Evolutionary conservation across 352 stramenopile species (phyloP).

Genomic region (Phytophthora rubi): DNA sequence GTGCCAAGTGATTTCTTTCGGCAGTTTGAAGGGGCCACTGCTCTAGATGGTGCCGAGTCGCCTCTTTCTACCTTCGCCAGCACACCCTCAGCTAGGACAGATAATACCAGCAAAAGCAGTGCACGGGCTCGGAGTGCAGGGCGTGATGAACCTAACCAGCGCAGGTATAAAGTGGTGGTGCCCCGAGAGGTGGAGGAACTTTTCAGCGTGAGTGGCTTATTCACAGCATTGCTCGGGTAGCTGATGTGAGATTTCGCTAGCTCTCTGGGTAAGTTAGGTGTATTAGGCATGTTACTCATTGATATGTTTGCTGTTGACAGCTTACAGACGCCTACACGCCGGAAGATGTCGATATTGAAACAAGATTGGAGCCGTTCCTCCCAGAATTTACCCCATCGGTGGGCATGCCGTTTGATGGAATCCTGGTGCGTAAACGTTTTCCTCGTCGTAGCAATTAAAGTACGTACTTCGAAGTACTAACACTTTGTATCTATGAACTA

Average conservation of each 20-base stretch:
- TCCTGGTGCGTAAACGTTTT: constrained; percentile 47
- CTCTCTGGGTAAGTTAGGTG: constrained; percentile 7
- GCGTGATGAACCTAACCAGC: constrained; percentile 2
- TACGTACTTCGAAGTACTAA: not conserved
- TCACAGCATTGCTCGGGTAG: constrained; percentile 15
- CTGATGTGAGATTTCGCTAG: constrained; percentile 32
- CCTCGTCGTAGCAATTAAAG: not conserved
- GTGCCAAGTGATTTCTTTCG: constrained; percentile 63
- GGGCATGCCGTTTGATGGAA: constrained; percentile 71
- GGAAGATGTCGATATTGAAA: constrained; percentile 90
- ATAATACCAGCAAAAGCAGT: constrained; percentile 12
- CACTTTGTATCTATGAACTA: not conserved
- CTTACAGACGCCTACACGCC: constrained; percentile 82
- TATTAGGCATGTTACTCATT: constrained; percentile 8
- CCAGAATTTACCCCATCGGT: constrained; percentile 91
- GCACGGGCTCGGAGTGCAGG: not conserved
- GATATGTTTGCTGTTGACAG: constrained; percentile 48
- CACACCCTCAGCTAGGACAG: not conserved
- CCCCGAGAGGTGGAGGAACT: constrained; percentile 63
- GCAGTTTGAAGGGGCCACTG: constrained; percentile 33
- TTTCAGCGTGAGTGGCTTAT: constrained; percentile 54
- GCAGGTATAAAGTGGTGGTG: constrained; percentile 45
- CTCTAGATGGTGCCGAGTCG: not conserved
- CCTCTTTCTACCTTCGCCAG: not conserved
- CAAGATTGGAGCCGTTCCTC: constrained; percentile 93